Percentiles rank a stretch among this genome's conserved stretches.
Conservation (phyloP, 192 early-diverging fungal genomes). For the Oehlia diaphana region DNA sequence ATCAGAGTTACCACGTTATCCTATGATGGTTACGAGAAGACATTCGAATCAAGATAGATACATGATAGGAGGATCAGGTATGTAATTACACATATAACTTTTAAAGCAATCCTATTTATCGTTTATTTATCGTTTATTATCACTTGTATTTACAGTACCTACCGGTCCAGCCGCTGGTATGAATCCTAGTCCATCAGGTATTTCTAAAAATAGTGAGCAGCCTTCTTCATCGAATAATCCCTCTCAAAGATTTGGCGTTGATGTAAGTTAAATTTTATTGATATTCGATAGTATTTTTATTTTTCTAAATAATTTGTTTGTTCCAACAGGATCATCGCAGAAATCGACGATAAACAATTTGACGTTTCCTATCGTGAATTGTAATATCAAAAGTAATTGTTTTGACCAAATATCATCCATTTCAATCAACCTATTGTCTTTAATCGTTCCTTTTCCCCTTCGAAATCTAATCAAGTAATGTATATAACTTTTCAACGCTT, state of each 20-base stretch:
- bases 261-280: background rate
- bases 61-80: background rate
- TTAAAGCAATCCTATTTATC: too few relatives aligned
- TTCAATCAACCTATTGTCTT: background rate
- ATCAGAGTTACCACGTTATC: slow-evolving; percentile 6
- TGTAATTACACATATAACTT: background rate
- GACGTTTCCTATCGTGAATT: too few relatives aligned
- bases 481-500: background rate
- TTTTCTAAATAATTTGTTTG: background rate
- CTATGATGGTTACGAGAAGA: slow-evolving; percentile 13
- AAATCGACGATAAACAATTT: background rate
- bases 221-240: background rate
- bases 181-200: background rate
- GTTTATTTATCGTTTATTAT: background rate
- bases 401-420: too few relatives aligned
- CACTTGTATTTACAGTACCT: slow-evolving; percentile 2
- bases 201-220: background rate
- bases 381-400: too few relatives aligned
- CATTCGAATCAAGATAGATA: slow-evolving; percentile 20
- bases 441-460: background rate
- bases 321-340: background rate
- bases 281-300: background rate
- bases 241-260: background rate
- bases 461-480: background rate
- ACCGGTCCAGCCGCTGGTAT: slow-evolving; percentile 16